phyloP scores from a whole-genome alignment of 2,329 filamentous ascomycete species.

The Sporothrix pseudoabietina region DNA sequence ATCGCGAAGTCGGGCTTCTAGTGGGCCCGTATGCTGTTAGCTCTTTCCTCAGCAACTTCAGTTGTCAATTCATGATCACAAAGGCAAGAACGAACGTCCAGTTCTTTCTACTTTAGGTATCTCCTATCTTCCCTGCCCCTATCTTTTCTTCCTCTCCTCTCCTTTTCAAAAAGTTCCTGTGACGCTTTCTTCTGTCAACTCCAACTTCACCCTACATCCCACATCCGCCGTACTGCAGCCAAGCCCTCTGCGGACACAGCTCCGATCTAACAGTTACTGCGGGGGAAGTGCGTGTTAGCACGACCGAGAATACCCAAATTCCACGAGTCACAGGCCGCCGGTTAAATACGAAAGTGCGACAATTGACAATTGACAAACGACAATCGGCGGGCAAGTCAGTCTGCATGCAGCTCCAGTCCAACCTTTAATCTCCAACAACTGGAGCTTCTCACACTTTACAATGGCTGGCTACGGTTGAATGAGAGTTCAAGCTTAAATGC shows the following conservation, averaged over 20 bases:
- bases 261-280: neutral
- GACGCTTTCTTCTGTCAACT: neutral
- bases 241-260: neutral
- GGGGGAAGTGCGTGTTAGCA: neutral
- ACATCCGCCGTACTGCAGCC: neutral
- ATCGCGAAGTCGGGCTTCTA: neutral
- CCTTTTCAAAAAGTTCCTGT: neutral
- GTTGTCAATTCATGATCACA: neutral
- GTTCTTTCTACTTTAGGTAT: neutral
- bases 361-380: neutral
- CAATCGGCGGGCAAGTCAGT: neutral
- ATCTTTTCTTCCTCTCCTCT: neutral
- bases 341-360: constrained; percentile 28
- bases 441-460: neutral
- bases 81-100: neutral
- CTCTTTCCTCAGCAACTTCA: neutral
- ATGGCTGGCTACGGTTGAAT: neutral
- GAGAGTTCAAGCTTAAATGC: neutral
- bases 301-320: neutral
- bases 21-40: neutral
- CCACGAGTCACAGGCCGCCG: constrained; percentile 30
- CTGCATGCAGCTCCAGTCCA: neutral
- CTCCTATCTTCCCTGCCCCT: neutral
- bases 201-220: neutral
- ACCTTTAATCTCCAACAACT: neutral